Percentiles rank a stretch among this genome's conserved stretches.
Evolutionary conservation across 495 filamentous ascomycete genomes (phyloP).

Genomic region (Hypomontagnella submonticulosa): DNA sequence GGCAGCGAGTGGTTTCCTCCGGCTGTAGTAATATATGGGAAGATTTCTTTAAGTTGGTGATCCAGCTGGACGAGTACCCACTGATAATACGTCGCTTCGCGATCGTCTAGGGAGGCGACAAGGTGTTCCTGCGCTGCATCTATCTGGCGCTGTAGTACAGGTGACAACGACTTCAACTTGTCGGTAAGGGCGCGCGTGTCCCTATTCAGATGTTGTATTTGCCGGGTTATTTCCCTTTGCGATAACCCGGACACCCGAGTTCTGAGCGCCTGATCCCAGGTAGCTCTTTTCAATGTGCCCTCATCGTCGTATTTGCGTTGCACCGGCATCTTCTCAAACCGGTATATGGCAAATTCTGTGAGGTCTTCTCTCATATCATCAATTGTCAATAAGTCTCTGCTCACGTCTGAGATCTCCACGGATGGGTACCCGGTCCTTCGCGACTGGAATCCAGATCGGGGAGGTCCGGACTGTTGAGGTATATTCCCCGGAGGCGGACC

Average conservation of each 20-base stretch:
- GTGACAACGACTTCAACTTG: conserved; percentile 46
- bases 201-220: conserved; percentile 48
- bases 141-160: conserved; percentile 48
- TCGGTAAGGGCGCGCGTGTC: conserved; percentile 29
- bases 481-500: conserved; percentile 2
- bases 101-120: conserved; percentile 14
- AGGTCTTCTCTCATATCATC: conserved; percentile 46
- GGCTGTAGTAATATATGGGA: not conserved
- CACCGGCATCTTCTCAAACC: conserved; percentile 45
- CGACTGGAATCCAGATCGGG: conserved; percentile 5
- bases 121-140: conserved; percentile 46
- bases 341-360: conserved; percentile 47
- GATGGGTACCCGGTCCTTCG: conserved; percentile 14
- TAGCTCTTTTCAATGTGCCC: conserved; percentile 34
- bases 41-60: conserved; percentile 40
- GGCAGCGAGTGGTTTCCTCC: not conserved
- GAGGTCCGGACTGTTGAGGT: not conserved
- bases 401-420: conserved; percentile 41
- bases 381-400: conserved; percentile 30
- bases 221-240: conserved; percentile 34
- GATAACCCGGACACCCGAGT: conserved; percentile 42
- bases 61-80: conserved; percentile 52
- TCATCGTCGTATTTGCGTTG: conserved; percentile 41
- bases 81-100: conserved; percentile 35
- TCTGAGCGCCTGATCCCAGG: conserved; percentile 46